Evolutionary conservation across 1,284 basidiomycete genomes (phyloP), one percentile per base, ranked within the genome.

Genomic region (Irpex sp.): DNA sequence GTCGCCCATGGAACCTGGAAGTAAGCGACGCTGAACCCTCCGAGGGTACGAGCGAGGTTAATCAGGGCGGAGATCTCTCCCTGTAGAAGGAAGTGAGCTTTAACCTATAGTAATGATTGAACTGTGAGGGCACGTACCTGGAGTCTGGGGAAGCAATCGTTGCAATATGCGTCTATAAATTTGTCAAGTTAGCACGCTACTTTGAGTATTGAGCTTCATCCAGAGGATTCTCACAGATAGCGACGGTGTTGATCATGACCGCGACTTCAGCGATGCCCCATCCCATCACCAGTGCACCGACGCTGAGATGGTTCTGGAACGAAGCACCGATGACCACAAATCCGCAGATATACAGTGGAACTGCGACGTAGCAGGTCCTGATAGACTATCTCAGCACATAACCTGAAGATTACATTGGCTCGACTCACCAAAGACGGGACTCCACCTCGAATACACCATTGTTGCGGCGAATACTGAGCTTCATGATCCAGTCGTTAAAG

Each of bases 361-460:
- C 72, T 0, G 85, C 88, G 61, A 87, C 67, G 70, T 91, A 90
- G 65, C 84, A 85, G 2, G 86, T 80, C 87, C 87, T 88, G 52
- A 47, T 49, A 15, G 8, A 47, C 31, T 57, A 34, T 36, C n/a
- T 21, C 9, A 61, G 57, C 36, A 4, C 9, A 8, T 56, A 31
- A 0, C 34, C 54, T 15, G 8, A 21, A 38, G 17, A 17, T 40
- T 15, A 36, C 19, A 40, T 47, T 47, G 13, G 19, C 36, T 49
- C 47, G 38, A 73, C 80, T 34, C 64, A 86, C 89, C 89, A 89
- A 6, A 90, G 76, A 48, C 89, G 85, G 67, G 75, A 82, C 71
- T 91, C 89, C 3, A 90, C 86, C 68, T 87, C 83, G 73, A 91
- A 91, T 38, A 92, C 85, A 66, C 89, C 89, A 0, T 79, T 77